Base-by-base conservation (phyloP, 2,329 filamentous ascomycete species). In the Alternaria brassicae region DNA sequence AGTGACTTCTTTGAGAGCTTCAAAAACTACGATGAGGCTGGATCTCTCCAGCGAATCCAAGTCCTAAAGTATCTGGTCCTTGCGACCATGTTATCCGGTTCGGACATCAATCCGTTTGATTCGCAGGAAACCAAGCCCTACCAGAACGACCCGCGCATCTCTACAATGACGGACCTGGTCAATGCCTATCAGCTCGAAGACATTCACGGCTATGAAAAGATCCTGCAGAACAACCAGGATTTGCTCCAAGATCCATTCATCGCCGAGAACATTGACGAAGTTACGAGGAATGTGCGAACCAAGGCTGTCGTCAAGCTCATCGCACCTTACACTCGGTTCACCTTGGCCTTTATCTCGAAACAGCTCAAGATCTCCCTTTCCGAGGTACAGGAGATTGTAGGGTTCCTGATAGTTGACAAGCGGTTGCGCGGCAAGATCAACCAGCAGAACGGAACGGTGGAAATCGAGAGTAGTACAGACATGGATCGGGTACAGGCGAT, bases 71-170 rank as follows among this genome's bases (percentile, higher is more conserved):
- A 99, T 74, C 86, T 99, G 28, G 90, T 99, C 28, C 86, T 99
- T 60, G 94, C 94, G 25, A 98, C 94, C 40, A 98, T 99, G 95
- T 84, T 99, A 58, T 97, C 97, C 91, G 93, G 94, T 76, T 97
- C 94, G 39, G 89, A 96, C 78, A 99, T 99, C 86, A 98, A 98
- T 77, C 95, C 95, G 0, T 98, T 99, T 77, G 94, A 98, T 79
- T 97, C 93, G 8, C 95, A 98, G 78, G 95, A 99, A 81, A 98
- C 94, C 17, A 98, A 98, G 81, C 95, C 95, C 39, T 99, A 99
- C 84, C 94, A 93, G 80, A 94, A 91, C 68, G 94, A 99, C 76
- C 91, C 93, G 6, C 91, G 94, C 58, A 97, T 99, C 69, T 90
- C 92, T 2, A 94, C 93, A 69, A 99, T 99, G 94, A 98, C 93